Conservation (phyloP, 164 flowering plant species). For the Vitis rotundifolia region DNA sequence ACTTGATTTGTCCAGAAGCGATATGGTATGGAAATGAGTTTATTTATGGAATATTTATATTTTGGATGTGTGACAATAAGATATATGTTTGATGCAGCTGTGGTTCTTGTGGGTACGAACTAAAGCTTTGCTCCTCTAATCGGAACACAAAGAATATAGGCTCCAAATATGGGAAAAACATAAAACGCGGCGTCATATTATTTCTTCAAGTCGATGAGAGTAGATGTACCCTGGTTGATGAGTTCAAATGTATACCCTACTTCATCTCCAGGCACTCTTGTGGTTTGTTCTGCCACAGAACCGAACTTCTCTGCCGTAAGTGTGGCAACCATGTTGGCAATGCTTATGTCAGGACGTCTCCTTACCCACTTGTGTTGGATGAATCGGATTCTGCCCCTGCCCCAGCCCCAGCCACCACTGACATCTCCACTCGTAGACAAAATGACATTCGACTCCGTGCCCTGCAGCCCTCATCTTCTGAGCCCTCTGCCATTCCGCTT, state of each 20-base stretch:
- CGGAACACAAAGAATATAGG: slow-evolving; percentile 78
- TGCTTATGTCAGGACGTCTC: slow-evolving; percentile 45
- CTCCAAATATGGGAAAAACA: slow-evolving; percentile 81
- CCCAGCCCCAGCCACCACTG: slow-evolving; percentile 18
- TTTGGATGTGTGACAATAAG: too few species aligned
- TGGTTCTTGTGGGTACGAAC: slow-evolving; percentile 85
- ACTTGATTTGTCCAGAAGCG: too few species aligned
- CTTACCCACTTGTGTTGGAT: slow-evolving; percentile 30
- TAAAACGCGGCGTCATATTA: slow-evolving; percentile 77
- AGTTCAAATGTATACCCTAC: slow-evolving; percentile 62
- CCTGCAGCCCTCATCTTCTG: slow-evolving; percentile 64
- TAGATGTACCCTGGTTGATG: slow-evolving; percentile 78
- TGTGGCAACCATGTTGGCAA: slow-evolving; percentile 77
- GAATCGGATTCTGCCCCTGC: slow-evolving; percentile 42
- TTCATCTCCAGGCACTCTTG: slow-evolving; percentile 58
- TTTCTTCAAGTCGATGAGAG: slow-evolving; percentile 78
- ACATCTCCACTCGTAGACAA: slow-evolving; percentile 30
- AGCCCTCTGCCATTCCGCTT: slow-evolving; percentile 43
- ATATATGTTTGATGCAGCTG: slow-evolving; percentile 57
- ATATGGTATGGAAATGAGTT: neutral
- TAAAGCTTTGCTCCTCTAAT: slow-evolving; percentile 75
- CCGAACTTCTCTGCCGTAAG: slow-evolving; percentile 83
- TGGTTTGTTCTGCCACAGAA: slow-evolving; percentile 68
- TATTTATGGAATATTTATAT: neutral
- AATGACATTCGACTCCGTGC: slow-evolving; percentile 67